phyloP scores from a whole-genome alignment of 805 yeast species.

The Saccharomycopsis sp. region DNA sequence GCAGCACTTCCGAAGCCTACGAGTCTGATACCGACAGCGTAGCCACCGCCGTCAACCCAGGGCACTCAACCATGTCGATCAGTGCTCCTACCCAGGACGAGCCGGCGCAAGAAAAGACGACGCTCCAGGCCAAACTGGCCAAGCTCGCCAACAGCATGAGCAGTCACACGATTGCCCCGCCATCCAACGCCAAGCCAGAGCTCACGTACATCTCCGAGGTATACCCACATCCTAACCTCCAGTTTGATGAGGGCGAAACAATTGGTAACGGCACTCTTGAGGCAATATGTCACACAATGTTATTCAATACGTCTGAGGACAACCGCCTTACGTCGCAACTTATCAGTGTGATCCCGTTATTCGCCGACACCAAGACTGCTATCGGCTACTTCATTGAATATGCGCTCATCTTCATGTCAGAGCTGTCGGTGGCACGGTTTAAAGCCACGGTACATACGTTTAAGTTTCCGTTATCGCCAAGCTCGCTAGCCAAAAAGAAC shows the following conservation, averaged over 20 bases:
- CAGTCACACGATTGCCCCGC: not conserved
- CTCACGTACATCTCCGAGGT: conserved; percentile 33
- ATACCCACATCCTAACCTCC: conserved; percentile 59
- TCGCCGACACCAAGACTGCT: conserved; percentile 41
- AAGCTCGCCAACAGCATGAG: not conserved
- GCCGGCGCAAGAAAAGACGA: conserved; percentile 5
- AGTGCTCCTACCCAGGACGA: conserved; percentile 17
- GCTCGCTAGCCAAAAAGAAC: conserved; percentile 16
- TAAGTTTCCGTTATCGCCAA: conserved; percentile 22
- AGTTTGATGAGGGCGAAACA: conserved; percentile 41
- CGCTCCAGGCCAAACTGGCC: not conserved
- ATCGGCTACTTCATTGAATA: conserved; percentile 40
- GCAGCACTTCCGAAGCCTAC: conserved; percentile 4
- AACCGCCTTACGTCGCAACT: conserved; percentile 34
- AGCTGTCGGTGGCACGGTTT: conserved; percentile 5
- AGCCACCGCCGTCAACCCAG: conserved; percentile 1
- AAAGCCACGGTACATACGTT: conserved; percentile 11
- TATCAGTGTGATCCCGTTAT: conserved; percentile 50
- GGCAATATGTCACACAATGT: conserved; percentile 66
- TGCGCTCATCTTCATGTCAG: conserved; percentile 29
- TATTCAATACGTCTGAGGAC: conserved; percentile 44
- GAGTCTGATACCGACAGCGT: conserved; percentile 4
- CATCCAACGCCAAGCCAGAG: not conserved
- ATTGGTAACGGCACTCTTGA: conserved; percentile 57
- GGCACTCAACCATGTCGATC: conserved; percentile 11